Conservation (phyloP, 495 filamentous ascomycete genomes). For the Geoglossum glabrum region DNA sequence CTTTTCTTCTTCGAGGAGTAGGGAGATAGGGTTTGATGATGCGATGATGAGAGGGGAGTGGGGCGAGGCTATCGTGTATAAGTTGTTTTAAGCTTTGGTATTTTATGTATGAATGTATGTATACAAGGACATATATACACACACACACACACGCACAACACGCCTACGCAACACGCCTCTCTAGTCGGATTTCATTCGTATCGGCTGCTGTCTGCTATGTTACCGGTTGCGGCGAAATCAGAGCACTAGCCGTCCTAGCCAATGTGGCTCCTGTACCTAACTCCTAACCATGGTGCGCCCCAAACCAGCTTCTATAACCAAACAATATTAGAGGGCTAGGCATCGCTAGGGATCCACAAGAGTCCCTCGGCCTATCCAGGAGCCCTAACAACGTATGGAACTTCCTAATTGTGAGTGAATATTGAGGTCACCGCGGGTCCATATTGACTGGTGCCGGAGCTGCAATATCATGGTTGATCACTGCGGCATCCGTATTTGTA, state of each 20-base stretch:
- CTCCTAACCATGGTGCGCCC: neutral
- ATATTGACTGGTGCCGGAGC: conserved; percentile 3
- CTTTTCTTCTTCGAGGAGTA: too few relatives aligned
- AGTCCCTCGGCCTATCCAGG: neutral
- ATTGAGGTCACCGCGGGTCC: neutral
- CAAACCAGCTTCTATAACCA: neutral
- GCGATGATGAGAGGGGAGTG: too few relatives aligned
- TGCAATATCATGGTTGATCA: conserved; percentile 7
- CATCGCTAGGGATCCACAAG: neutral
- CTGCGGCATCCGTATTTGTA: conserved; percentile 4
- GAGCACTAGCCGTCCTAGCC: neutral
- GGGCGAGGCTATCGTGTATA: too few relatives aligned
- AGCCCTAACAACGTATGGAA: neutral
- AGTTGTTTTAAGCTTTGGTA: too few relatives aligned
- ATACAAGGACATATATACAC: too few relatives aligned
- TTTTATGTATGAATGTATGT: too few relatives aligned
- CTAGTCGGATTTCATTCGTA: neutral
- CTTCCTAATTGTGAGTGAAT: neutral
- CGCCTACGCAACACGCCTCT: too few relatives aligned
- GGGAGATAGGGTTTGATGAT: too few relatives aligned
- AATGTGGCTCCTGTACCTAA: neutral
- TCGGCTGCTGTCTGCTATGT: neutral
- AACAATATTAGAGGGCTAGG: neutral
- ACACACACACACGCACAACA: too few relatives aligned
- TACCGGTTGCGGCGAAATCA: neutral